Evolutionary conservation across 2,329 filamentous ascomycete species (phyloP).

Genomic region (Penicillium sp.): DNA sequence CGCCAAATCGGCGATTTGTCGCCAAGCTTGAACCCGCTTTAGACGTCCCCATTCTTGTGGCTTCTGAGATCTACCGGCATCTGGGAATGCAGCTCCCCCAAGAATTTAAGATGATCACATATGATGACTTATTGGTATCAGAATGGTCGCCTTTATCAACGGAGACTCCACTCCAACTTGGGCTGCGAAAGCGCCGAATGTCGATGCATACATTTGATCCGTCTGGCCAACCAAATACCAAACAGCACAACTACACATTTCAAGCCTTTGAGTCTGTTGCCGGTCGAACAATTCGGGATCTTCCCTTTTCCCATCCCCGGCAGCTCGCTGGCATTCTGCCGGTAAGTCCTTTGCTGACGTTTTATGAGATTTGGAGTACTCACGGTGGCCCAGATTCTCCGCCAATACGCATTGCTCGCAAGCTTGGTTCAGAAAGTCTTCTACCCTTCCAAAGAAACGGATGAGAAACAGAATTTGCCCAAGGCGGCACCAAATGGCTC

Average conservation of each 20-base stretch:
- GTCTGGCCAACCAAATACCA: conserved; percentile 25
- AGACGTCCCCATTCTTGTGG: conserved; percentile 39
- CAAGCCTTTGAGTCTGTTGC: conserved; percentile 40
- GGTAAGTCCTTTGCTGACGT: conserved; percentile 20
- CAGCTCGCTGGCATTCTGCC: conserved; percentile 43
- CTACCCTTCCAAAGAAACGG: conserved; percentile 16
- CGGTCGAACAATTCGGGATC: conserved; percentile 37
- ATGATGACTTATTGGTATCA: conserved; percentile 37
- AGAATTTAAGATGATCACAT: conserved; percentile 37
- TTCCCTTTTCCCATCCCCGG: conserved; percentile 43
- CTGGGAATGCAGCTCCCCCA: conserved; percentile 38
- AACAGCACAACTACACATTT: conserved; percentile 41
- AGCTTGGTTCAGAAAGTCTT: conserved; percentile 38
- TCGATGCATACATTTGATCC: conserved; percentile 31
- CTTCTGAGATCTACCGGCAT: conserved; percentile 39
- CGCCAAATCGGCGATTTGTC: conserved; percentile 43
- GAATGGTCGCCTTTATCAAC: conserved; percentile 13
- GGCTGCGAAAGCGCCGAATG: conserved; percentile 31
- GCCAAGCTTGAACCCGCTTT: conserved; percentile 40
- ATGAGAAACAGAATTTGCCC: conserved; percentile 5
- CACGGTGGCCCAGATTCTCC: conserved; percentile 33
- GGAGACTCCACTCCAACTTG: conserved; percentile 21
- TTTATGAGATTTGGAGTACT: conserved; percentile 1
- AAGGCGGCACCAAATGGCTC: conserved; percentile 4
- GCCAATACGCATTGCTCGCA: conserved; percentile 42